Base-by-base conservation (phyloP, 306 rosid species). In the Alnus rubra region DNA sequence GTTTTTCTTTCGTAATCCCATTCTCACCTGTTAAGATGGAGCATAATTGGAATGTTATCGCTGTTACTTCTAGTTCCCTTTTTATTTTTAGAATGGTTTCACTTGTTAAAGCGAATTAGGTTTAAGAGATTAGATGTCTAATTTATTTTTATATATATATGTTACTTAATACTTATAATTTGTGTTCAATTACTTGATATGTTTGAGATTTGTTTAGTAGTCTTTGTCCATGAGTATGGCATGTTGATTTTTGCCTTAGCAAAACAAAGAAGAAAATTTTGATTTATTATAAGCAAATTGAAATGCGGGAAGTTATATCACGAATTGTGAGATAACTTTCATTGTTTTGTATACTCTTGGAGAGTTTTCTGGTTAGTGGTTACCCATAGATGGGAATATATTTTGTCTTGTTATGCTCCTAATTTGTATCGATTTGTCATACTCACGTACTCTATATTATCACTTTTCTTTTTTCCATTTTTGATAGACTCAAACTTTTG, bases 361-460 rank as follows among this genome's bases (percentile, higher is more conserved):
- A 67, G 51, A 39, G 13, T 67, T 18, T 16, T 67, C 44, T n/a
- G 77, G 19, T 3, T 23, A 16, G 13, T n/a, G 68, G 19, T 3
- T 23, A 16, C 23, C 44, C 65, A 3, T 73, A 47, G 39, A 45
- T 16, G 6, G 14, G 39, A 31, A 31, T 47, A 2, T 53, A 42
- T 50, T 80, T 59, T 39, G 23, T 45, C 4, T 44, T 73, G 51
- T 60, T 2, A 48, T 76, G 15, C 11, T 3, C 18, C 53, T n/a
- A 50, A 35, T 47, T 45, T 37, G 39, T 63, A 76, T 73, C 54
- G 67, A 79, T 50, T 50, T 78, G 48, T 71, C 50, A 37, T 39
- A 9, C 23, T 74, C 45, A 23, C 14, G 49, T 75, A 44, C 59
- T 62, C 64, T 23, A 50, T 67, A 73, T 7, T 42, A 42, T 68